Base-by-base conservation (phyloP, 2,329 filamentous ascomycete species). In the Periconia sp. region DNA sequence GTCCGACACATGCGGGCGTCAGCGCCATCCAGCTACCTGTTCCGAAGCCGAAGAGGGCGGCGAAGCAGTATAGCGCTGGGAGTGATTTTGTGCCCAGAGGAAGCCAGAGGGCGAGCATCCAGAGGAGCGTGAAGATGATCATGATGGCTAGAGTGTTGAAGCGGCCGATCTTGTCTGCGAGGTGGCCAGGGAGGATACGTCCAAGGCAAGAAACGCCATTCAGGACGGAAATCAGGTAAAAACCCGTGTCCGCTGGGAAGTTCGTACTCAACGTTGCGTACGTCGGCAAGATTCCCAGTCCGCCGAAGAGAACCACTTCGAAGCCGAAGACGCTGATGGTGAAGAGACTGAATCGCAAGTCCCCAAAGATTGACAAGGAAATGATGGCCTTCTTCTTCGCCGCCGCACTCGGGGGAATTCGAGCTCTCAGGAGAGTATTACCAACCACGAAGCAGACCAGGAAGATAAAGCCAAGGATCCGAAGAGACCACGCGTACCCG, bases 31-130 rank as follows among this genome's bases (percentile, higher is more conserved):
- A 70, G 6, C 72, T 69, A 1, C 75, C 75, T 0, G 72, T 75
- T 39, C 73, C 75, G 52, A 78, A 77, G 1, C 75, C 75, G 40
- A 76, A 78, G 2, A 78, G 59, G 0, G 69, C 65, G 1, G 65
- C 61, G 33, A 75, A 69, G 16, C 62, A 63, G 23, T 76, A 73
- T 1, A 76, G 47, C 11, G 61, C 57, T 2, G 57, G 43, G 2
- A 69, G 50, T 5, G 65, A 69, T 11, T 36, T 59, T 2, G 56
- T 57, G 3, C 65, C 65, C 1, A 69, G 42, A 5, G 66, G 66
- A 5, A 70, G 44, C 66, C 66, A 70, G 9, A 70, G 52, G 18
- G 48, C 57, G 15, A 74, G 61, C 40, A 67, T 67, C 26, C 69
- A 61, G 3, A 74, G 25, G 9, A 67, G 54, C 0, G 65, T 68